These are phyloP conservation scores for Ogataea polymorpha DNA, from an alignment of 805 yeast genomes.

Conservation along the genomic window DNA sequence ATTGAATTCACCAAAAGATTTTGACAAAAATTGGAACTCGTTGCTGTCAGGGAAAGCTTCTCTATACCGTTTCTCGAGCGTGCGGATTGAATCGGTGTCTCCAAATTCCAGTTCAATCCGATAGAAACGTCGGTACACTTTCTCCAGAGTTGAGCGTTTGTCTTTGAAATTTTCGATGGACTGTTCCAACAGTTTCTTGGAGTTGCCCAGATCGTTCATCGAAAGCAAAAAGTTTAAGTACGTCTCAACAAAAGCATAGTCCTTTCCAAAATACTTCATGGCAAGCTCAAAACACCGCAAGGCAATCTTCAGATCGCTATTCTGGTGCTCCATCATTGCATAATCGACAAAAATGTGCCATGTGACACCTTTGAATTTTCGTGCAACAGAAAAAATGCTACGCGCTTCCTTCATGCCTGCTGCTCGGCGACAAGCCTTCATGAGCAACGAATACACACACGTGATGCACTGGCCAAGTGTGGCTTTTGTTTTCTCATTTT, in stretches of 20 bases:
- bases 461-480: conserved; percentile 46
- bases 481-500: conserved; percentile 7
- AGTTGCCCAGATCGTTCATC: conserved; percentile 63
- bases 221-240: conserved; percentile 72
- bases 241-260: conserved; percentile 60
- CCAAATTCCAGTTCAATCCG: conserved; percentile 69
- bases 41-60: conserved; percentile 64
- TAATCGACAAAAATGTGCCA: conserved; percentile 78
- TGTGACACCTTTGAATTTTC: conserved; percentile 61
- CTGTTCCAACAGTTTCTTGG: conserved; percentile 79
- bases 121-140: conserved; percentile 56
- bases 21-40: conserved; percentile 22
- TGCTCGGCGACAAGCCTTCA: conserved; percentile 67
- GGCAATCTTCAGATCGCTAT: conserved; percentile 67
- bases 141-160: conserved; percentile 38
- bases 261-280: conserved; percentile 46
- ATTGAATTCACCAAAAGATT: conserved; percentile 29
- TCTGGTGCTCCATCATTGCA: conserved; percentile 75
- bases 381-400: conserved; percentile 61
- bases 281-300: conserved; percentile 77
- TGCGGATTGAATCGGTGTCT: conserved; percentile 61
- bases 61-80: conserved; percentile 63
- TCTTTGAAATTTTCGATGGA: conserved; percentile 55
- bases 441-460: conserved; percentile 60
- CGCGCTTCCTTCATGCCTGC: conserved; percentile 57